Evolutionary conservation across 495 filamentous ascomycete genomes (phyloP).

Genomic region (Aspergillus kassunensis): DNA sequence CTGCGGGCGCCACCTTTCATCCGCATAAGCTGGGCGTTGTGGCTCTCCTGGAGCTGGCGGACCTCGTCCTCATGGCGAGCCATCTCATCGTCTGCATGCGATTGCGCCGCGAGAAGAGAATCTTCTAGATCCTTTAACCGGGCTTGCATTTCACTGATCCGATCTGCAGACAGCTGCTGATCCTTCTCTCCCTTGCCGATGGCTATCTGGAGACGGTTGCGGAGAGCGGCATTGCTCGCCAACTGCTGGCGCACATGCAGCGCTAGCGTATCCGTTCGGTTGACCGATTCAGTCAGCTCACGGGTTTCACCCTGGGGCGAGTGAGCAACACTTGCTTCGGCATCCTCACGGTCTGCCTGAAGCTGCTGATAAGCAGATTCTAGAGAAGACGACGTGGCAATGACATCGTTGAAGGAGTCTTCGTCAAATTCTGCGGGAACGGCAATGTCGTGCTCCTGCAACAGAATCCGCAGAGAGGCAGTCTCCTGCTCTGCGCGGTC

Average conservation of each 20-base stretch:
- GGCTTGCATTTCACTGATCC: constrained; percentile 78
- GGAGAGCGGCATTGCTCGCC: constrained; percentile 66
- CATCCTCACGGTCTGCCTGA: constrained; percentile 70
- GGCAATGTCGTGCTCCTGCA: constrained; percentile 83
- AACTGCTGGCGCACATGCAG: constrained; percentile 74
- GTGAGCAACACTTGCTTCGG: constrained; percentile 57
- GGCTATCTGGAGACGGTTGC: constrained; percentile 77
- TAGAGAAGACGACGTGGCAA: constrained; percentile 66
- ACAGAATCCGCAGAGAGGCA: constrained; percentile 66
- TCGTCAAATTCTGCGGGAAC: constrained; percentile 48
- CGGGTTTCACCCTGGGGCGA: constrained; percentile 62
- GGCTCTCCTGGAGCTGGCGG: constrained; percentile 65
- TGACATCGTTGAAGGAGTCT: constrained; percentile 47
- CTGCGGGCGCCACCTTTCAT: constrained; percentile 55
- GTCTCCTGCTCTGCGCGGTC: constrained; percentile 95
- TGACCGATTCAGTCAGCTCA: constrained; percentile 66
- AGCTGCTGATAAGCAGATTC: constrained; percentile 77
- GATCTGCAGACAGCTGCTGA: constrained; percentile 69
- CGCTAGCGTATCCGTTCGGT: constrained; percentile 72
- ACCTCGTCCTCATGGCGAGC: constrained; percentile 83
- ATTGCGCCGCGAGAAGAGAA: constrained; percentile 74
- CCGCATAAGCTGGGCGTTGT: constrained; percentile 72
- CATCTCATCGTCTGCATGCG: constrained; percentile 79
- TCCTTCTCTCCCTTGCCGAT: constrained; percentile 82
- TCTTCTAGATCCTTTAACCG: constrained; percentile 81